Conservation (phyloP, 75 land plant species). For the Cupressus sempervirens region DNA sequence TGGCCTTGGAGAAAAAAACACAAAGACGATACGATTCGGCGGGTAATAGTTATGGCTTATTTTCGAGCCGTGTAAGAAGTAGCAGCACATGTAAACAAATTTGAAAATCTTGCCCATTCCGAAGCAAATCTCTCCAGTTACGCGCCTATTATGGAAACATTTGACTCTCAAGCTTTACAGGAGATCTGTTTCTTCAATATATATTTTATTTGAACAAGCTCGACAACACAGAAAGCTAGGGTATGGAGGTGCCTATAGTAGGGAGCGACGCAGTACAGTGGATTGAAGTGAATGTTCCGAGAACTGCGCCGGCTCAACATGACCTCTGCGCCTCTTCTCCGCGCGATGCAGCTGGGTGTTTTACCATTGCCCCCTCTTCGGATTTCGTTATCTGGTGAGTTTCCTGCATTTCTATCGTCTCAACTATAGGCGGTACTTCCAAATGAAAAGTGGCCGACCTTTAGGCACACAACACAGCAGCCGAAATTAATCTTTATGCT, state of each 20-base stretch:
- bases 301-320: neutral
- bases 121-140: neutral
- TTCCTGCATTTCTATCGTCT: neutral
- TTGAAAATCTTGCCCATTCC: neutral
- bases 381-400: constrained; percentile 35
- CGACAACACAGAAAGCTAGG: neutral
- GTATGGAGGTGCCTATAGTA: constrained; percentile 43
- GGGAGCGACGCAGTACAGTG: constrained; percentile 34
- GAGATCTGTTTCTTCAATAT: neutral
- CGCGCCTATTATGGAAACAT: neutral
- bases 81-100: neutral
- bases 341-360: constrained; percentile 25
- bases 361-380: constrained; percentile 22
- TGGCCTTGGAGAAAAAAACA: no score
- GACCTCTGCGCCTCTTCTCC: constrained; percentile 8
- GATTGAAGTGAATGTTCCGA: constrained; percentile 42
- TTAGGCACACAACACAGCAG: neutral
- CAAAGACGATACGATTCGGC: no score
- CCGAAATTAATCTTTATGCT: neutral
- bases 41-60: no score
- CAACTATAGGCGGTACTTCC: neutral
- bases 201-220: neutral
- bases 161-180: neutral
- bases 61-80: neutral
- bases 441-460: neutral